Base-by-base conservation (phyloP, 768 basidiomycete genomes). In the Termitomyces heimii region DNA sequence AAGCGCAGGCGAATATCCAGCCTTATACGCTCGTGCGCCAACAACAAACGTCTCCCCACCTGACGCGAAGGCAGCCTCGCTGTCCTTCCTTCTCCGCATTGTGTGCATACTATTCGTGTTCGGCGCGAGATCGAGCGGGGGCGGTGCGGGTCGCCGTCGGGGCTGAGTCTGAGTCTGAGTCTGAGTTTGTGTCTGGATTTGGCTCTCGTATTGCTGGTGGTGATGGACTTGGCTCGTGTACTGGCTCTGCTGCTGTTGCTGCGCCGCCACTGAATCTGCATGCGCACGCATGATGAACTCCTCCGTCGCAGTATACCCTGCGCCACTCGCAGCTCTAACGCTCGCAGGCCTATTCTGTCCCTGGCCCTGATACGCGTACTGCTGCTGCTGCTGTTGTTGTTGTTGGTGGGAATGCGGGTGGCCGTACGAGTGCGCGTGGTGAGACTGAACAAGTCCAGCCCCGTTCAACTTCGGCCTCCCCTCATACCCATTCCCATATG, bases 221-320 rank as follows among this genome's bases (percentile, higher is more conserved):
- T 28, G 34, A 7, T 37, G 47, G 8, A 5, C 29, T 22, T 9
- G 48, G 22, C 20, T 29, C 45, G 26, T 4, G 18, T 46, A 46
- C 28, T 46, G 32, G 22, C 32, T 43, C 26, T 56, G 42, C 39
- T 42, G 50, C 53, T 53, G 57, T 37, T 60, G 63, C 7, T 58
- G 59, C 8, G 59, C 16, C 26, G 49, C 50, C 32, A 50, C 52
- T 7, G 51, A 44, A 32, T 59, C 57, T n/a, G 75, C 67, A 69
- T 77, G 73, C 69, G 84, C 59, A 69, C 83, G 84, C 65, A 89
- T 78, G 50, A 89, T 82, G 59, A 82, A 79, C 67, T 86, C 82
- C 66, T 89, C 88, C 0, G 86, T 75, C 2, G 85, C 75, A 0
- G 88, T 89, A 60, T 83, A 89, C 2, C 87, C 87, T 1, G 80